These are phyloP conservation scores for Phalaenopsis aphrodite DNA, from an alignment of 106 monocot genomes.

Conservation along the genomic window DNA sequence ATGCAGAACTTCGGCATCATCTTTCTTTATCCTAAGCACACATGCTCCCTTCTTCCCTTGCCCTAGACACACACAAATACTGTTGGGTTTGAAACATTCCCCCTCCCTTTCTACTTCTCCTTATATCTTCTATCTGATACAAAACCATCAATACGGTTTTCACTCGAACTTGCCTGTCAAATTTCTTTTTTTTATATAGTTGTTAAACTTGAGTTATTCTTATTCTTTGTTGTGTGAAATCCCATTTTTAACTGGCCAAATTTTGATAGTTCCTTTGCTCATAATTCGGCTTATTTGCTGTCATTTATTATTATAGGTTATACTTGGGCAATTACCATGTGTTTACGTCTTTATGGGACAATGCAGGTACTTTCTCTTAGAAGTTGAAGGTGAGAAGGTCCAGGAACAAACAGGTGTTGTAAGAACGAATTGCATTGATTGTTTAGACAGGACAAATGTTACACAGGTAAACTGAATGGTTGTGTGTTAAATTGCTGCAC, in stretches of 20 bases:
- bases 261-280: background rate
- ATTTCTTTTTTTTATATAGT: too few relatives aligned
- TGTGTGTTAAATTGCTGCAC: background rate
- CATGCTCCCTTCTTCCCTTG: too few relatives aligned
- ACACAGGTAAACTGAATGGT: slow-evolving; percentile 64
- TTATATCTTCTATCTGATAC: too few relatives aligned
- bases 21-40: too few relatives aligned
- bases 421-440: slow-evolving; percentile 94
- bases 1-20: too few relatives aligned
- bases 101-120: too few relatives aligned
- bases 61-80: too few relatives aligned
- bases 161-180: too few relatives aligned
- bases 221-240: background rate
- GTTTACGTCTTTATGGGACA: background rate
- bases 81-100: too few relatives aligned
- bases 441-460: slow-evolving; percentile 97
- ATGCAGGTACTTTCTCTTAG: slow-evolving; percentile 67
- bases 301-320: background rate
- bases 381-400: slow-evolving; percentile 63
- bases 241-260: background rate
- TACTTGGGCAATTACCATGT: background rate
- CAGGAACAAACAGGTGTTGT: slow-evolving; percentile 71
- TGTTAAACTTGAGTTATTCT: background rate
- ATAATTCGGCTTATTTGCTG: background rate
- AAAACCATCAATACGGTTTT: too few relatives aligned